These are phyloP conservation scores for Mortierella sp. DNA, from an alignment of 371 early-diverging fungal species.

Conservation along the genomic window DNA sequence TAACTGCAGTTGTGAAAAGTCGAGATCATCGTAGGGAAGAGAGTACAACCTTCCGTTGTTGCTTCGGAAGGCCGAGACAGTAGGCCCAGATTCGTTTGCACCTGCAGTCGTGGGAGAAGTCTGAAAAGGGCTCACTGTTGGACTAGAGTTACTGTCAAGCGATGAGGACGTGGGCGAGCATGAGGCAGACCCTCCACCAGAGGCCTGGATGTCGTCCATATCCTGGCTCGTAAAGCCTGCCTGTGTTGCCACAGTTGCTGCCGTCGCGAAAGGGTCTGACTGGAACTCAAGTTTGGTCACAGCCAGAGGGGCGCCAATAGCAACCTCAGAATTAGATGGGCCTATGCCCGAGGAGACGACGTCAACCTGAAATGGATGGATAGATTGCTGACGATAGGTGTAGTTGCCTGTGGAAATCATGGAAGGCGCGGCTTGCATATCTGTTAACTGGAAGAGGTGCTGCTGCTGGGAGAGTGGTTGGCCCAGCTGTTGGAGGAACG, in stretches of 20 bases:
- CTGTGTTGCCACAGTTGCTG: slow-evolving; percentile 8
- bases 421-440: no score
- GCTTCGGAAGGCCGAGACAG: slow-evolving; percentile 1
- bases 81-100: no score
- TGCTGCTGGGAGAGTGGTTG: not conserved
- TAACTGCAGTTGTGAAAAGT: slow-evolving; percentile 9
- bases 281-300: slow-evolving; percentile 13
- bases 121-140: slow-evolving; percentile 6
- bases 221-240: slow-evolving; percentile 15
- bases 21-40: slow-evolving; percentile 3
- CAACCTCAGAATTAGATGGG: not conserved
- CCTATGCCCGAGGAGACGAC: not conserved
- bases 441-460: no score
- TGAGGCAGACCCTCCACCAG: slow-evolving; percentile 4
- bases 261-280: not conserved
- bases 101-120: not conserved
- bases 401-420: not conserved
- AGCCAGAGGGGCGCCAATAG: not conserved
- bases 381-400: slow-evolving; percentile 20
- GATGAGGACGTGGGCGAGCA: slow-evolving; percentile 30
- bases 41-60: slow-evolving; percentile 18
- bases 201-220: slow-evolving; percentile 36
- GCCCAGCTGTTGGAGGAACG: not conserved
- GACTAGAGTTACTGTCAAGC: slow-evolving; percentile 23
- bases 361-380: slow-evolving; percentile 42